Evolutionary conservation across 2,329 filamentous ascomycete genomes (phyloP), one percentile per base, ranked within the genome.

Genomic region (Neodidymelliopsis sp.): DNA sequence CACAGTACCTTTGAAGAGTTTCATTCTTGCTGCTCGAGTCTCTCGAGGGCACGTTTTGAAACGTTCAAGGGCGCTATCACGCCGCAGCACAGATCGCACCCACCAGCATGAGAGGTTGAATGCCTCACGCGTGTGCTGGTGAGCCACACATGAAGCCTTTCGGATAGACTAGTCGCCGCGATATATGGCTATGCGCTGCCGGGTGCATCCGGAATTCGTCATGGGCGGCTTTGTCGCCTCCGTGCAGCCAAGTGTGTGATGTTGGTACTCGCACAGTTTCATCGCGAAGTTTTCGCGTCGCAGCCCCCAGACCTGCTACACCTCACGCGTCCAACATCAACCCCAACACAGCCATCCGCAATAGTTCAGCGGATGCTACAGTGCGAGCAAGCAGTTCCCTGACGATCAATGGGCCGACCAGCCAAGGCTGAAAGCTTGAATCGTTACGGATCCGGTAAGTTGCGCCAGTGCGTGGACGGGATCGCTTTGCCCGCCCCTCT

Each of bases 301-400:
- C 71, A 74, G 45, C 57, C 65, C 70, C 68, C 57, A 29, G 63
- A 65, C 62, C 61, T 73, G 70, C 63, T 64, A 72, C 69, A 70
- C 54, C 60, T 62, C 60, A 58, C 63, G 65, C 56, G 44, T 60
- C 60, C 62, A 67, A 68, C 57, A 59, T 54, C 56, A 63, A 42
- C 56, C 59, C 60, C 62, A 66, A 52, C 50, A 27, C 57, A 37
- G 53, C 36, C 44, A 52, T 54, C 40, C 53, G 51, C 40, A 49
- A 59, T 56, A 42, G 50, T 43, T 56, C 59, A 62, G 67, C 62
- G 63, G 60, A 51, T 70, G 61, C 60, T 53, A 57, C 57, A 57
- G 56, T 57, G 46, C 51, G 52, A 50, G 39, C 57, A 61, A 59
- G 60, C 56, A 51, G 49, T 54, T 64, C 57, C 61, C 62, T 44